A percentile compares a stretch with the other conserved stretches of the same genome.
phyloP scores from a whole-genome alignment of 1,284 basidiomycete genomes.

The Austroboletus rostrupii region DNA sequence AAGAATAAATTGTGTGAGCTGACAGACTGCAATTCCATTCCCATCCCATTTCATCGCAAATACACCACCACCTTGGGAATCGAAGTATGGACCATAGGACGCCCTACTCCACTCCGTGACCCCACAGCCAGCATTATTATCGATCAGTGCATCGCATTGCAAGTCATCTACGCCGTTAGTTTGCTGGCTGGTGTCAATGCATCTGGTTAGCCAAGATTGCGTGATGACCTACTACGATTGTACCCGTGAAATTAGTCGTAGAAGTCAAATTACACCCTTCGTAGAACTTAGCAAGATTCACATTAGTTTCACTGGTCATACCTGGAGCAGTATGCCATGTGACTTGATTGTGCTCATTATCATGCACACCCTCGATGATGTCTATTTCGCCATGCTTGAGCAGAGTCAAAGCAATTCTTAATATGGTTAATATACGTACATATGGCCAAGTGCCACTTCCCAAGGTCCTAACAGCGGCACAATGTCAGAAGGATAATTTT shows the following conservation, averaged over 20 bases:
- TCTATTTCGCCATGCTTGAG: constrained; percentile 60
- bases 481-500: constrained; percentile 8
- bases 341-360: constrained; percentile 58
- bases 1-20: constrained; percentile 21
- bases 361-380: constrained; percentile 62
- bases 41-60: constrained; percentile 63
- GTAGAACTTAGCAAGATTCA: constrained; percentile 7
- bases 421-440: constrained; percentile 27
- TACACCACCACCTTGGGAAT: constrained; percentile 56
- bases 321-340: constrained; percentile 55
- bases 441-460: constrained; percentile 44
- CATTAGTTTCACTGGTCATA: constrained; percentile 22
- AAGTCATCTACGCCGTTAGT: constrained; percentile 35
- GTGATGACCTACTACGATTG: constrained; percentile 38
- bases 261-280: constrained; percentile 48
- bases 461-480: constrained; percentile 29
- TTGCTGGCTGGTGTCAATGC: constrained; percentile 25
- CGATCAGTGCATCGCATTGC: constrained; percentile 41
- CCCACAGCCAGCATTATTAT: constrained; percentile 53
- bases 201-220: not conserved
- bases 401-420: constrained; percentile 6
- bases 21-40: constrained; percentile 54
- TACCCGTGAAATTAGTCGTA: constrained; percentile 45
- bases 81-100: constrained; percentile 58
- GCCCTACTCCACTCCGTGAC: constrained; percentile 53